These are phyloP conservation scores for Fusarium dimerum DNA, from an alignment of 2,329 filamentous ascomycete species.

Conservation along the genomic window DNA sequence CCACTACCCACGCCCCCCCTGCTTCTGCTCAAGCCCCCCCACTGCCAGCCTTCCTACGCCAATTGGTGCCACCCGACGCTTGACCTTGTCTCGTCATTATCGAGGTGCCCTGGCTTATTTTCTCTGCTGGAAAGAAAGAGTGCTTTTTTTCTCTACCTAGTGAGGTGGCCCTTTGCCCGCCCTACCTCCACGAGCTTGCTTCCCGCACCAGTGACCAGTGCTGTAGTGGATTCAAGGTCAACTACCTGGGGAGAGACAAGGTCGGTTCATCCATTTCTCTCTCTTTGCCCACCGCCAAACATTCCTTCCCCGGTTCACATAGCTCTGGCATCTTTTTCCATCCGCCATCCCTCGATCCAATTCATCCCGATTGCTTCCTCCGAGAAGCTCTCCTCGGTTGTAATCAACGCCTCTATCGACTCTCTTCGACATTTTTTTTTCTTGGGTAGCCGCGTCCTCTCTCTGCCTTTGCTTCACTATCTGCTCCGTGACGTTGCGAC, in stretches of 20 bases:
- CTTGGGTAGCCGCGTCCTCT: background rate
- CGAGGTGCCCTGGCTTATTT: constrained; percentile 21
- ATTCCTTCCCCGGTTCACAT: constrained; percentile 23
- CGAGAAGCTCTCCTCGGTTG: background rate
- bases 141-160: constrained; percentile 28
- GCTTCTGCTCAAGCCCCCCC: constrained; percentile 22
- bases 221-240: constrained; percentile 19
- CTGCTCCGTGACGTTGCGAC: constrained; percentile 18
- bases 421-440: background rate
- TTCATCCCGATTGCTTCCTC: constrained; percentile 1
- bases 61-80: constrained; percentile 28
- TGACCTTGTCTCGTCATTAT: constrained; percentile 31
- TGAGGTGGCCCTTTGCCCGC: constrained; percentile 19
- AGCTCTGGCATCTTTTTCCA: constrained; percentile 12
- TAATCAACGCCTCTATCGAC: constrained; percentile 5
- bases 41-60: constrained; percentile 24
- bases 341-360: constrained; percentile 8
- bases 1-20: constrained; percentile 25
- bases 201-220: constrained; percentile 17
- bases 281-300: constrained; percentile 25
- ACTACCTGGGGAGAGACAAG: constrained; percentile 23
- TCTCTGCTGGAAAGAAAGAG: background rate
- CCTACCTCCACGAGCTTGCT: constrained; percentile 28
- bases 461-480: background rate
- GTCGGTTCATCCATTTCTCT: constrained; percentile 25